Base-by-base conservation (phyloP, 1,284 basidiomycete species). In the Naganishia cerealis region DNA sequence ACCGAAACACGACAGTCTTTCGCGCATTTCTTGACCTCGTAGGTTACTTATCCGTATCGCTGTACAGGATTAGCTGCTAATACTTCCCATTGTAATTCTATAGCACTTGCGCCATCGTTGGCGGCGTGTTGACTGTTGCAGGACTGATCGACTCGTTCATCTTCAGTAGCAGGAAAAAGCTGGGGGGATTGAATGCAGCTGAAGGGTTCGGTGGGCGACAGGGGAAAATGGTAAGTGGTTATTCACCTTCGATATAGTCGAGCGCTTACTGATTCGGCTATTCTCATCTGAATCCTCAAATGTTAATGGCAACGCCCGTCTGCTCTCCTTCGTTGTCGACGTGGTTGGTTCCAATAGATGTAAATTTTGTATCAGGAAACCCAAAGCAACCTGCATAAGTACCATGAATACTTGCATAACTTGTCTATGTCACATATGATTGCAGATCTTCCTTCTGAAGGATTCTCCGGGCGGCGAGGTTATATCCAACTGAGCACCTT, bases 11-110 rank as follows among this genome's bases (percentile, higher is more conserved):
- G 93, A 67, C 92, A 96, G 81, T 91, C 91, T 0, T 94, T 99
- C 78, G 93, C 94, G 7, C 96, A 98, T 81, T 98, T 99, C 84
- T 81, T 98, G 48, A 96, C 94, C 43, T 95, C 92, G 90, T 94
- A 74, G 78, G 92, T 86, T 13, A 10, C 16, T 40, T 16, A 16
- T 8, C 12, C 10, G 16, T 55, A 10, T 15, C n/a, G 16, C 21
- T 2, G 29, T 15, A 16, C 29, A 15, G 6, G 3, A 40, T 55
- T 13, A n/a, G 2, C 3, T 50, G 12, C 36, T 53, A 56, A 66
- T 21, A 50, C 43, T 65, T 5, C 36, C 42, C 40, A 10, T 15
- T 46, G 67, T 66, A 24, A 61, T 67, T 33, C 42, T 62, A 15
- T 72, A 94, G 92, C 73, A 95, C 94, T 24, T 98, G 94, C 76